Conservation (phyloP, 2,329 filamentous ascomycete species). For the Neonectria coccinea region DNA sequence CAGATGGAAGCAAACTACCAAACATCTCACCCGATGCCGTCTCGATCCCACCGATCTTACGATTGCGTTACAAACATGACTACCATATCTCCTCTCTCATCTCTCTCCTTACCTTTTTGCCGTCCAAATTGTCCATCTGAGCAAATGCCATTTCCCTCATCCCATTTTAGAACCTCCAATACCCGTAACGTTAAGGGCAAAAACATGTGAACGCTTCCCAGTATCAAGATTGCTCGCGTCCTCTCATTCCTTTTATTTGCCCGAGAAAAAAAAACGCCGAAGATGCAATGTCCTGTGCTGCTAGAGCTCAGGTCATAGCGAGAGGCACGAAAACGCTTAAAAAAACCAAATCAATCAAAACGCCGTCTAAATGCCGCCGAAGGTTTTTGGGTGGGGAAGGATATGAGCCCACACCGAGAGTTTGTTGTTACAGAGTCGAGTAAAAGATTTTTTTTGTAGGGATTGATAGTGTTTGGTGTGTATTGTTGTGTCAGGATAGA, state of each 20-base stretch:
- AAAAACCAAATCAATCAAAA: constrained; percentile 29
- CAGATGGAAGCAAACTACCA: constrained; percentile 21
- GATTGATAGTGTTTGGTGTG: background rate
- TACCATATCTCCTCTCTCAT: constrained; percentile 30
- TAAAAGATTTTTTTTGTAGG: constrained; percentile 7
- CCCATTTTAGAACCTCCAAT: constrained; percentile 14
- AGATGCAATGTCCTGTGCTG: constrained; percentile 31
- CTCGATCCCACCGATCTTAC: constrained; percentile 10
- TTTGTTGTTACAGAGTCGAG: constrained; percentile 29
- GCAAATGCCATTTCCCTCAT: constrained; percentile 7
- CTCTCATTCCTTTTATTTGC: constrained; percentile 27
- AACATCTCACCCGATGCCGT: background rate
- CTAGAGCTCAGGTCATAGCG: constrained; percentile 19
- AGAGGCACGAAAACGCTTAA: constrained; percentile 21
- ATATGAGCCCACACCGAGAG: constrained; percentile 20
- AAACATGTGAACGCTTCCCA: constrained; percentile 18
- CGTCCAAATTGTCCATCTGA: constrained; percentile 11
- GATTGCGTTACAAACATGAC: constrained; percentile 32
- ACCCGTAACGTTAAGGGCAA: constrained; percentile 4
- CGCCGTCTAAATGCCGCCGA: constrained; percentile 37
- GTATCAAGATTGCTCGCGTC: constrained; percentile 14
- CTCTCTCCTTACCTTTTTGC: constrained; percentile 1
- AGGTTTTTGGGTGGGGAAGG: constrained; percentile 22
- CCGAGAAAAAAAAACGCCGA: constrained; percentile 33
- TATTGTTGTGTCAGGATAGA: constrained; percentile 8